Evolutionary conservation across 345 rosid species (phyloP).

Genomic region (Melaleuca alternifolia): DNA sequence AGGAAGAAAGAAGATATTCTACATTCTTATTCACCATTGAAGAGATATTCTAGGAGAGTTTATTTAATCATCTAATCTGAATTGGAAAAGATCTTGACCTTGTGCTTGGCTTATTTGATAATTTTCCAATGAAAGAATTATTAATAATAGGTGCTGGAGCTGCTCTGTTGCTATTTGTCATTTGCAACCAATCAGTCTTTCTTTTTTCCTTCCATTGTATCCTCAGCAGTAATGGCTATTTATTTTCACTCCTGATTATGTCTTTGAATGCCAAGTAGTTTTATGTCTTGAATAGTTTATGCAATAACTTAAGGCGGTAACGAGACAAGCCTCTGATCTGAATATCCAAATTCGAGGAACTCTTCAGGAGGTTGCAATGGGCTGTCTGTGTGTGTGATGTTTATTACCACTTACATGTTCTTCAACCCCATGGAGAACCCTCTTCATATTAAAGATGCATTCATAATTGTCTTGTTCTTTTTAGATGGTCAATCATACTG

Average conservation of each 20-base stretch:
- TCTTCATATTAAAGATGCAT: not conserved
- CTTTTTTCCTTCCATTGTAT: not conserved
- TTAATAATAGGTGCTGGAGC: not conserved
- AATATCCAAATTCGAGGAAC: not conserved
- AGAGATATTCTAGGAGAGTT: not conserved
- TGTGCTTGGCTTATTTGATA: not conserved
- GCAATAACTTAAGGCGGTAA: not conserved
- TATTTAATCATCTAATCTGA: not conserved
- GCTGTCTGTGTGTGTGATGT: not conserved
- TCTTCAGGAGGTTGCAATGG: not conserved
- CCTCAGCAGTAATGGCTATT: not conserved
- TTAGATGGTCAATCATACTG: slow-evolving; percentile 77
- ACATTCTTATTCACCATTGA: not conserved
- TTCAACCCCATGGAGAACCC: not conserved
- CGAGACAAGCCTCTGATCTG: not conserved
- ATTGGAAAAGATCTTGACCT: not conserved
- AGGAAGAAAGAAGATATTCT: not conserved
- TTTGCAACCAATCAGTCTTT: not conserved
- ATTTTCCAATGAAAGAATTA: not conserved
- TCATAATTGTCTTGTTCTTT: not conserved
- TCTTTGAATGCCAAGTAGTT: not conserved
- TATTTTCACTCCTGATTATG: not conserved
- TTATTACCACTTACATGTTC: not conserved
- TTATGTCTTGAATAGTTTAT: not conserved
- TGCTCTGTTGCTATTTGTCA: not conserved